A percentile compares a stretch with the other conserved stretches of the same genome.
Evolutionary conservation across 2,329 filamentous ascomycete species (phyloP).

Genomic region (Aspergillus felis): DNA sequence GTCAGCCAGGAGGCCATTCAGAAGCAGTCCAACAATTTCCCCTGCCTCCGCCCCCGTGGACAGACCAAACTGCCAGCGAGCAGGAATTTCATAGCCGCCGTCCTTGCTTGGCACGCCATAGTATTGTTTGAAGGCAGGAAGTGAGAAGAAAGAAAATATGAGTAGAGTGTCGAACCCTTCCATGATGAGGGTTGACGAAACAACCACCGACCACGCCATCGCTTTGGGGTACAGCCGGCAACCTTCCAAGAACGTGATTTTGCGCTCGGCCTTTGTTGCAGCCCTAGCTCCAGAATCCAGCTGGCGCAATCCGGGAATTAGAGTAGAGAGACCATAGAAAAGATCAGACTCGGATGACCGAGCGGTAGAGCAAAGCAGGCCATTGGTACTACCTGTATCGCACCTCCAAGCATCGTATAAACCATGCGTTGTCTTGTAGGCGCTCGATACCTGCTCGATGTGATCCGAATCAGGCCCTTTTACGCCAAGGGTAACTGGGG

Average conservation of each 20-base stretch:
- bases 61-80: constrained; percentile 26
- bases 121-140: constrained; percentile 19
- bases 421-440: neutral
- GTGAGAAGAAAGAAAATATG: constrained; percentile 17
- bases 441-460: neutral
- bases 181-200: constrained; percentile 25
- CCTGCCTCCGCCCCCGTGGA: constrained; percentile 4
- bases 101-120: constrained; percentile 15
- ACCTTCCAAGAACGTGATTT: constrained; percentile 20
- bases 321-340: neutral
- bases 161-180: constrained; percentile 22
- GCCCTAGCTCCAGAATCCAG: neutral
- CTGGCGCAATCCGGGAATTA: neutral
- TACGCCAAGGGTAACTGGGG: neutral
- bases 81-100: constrained; percentile 18
- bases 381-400: neutral
- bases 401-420: neutral
- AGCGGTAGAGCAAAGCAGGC: neutral
- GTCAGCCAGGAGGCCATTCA: constrained; percentile 20
- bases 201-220: constrained; percentile 18
- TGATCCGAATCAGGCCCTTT: neutral
- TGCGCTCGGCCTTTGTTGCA: constrained; percentile 8
- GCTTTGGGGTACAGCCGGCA: constrained; percentile 22
- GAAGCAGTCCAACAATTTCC: constrained; percentile 16
- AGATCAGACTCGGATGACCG: neutral